Evolutionary conservation across 2,329 filamentous ascomycete species (phyloP).

Genomic region (Fusarium sp.): DNA sequence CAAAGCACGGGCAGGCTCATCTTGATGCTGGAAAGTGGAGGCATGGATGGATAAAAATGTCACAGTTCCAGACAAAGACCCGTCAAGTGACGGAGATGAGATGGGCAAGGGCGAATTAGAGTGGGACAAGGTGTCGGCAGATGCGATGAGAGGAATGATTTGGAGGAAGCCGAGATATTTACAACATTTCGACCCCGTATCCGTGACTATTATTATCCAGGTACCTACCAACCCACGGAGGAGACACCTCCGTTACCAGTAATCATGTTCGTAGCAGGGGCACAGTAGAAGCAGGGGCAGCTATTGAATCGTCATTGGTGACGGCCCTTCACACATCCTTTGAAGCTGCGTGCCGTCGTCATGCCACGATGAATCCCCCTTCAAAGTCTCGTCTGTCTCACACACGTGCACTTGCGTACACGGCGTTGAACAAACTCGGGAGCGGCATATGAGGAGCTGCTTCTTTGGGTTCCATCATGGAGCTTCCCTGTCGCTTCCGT

Average conservation of each 20-base stretch:
- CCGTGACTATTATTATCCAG: background rate
- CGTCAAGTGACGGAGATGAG: constrained; percentile 5
- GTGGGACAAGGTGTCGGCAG: background rate
- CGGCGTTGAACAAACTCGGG: constrained; percentile 16
- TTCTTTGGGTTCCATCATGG: constrained; percentile 14
- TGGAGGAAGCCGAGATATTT: background rate
- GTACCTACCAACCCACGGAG: background rate
- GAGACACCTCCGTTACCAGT: background rate
- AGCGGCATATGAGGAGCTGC: constrained; percentile 14
- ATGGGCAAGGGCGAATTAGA: background rate
- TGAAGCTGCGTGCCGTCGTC: background rate
- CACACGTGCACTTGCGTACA: constrained; percentile 27
- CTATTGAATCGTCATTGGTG: background rate
- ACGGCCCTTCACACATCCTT: background rate
- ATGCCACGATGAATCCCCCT: constrained; percentile 6
- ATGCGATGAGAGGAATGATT: background rate
- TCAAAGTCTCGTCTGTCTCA: constrained; percentile 9
- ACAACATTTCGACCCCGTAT: background rate
- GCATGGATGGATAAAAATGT: constrained; percentile 4
- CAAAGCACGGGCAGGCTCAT: background rate
- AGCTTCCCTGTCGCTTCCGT: constrained; percentile 19
- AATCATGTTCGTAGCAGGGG: background rate
- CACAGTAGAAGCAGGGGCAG: background rate
- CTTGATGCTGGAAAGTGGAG: constrained; percentile 3
- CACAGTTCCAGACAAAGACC: background rate